Evolutionary conservation across 768 basidiomycete species (phyloP).

Genomic region (Termitomyces heimii): DNA sequence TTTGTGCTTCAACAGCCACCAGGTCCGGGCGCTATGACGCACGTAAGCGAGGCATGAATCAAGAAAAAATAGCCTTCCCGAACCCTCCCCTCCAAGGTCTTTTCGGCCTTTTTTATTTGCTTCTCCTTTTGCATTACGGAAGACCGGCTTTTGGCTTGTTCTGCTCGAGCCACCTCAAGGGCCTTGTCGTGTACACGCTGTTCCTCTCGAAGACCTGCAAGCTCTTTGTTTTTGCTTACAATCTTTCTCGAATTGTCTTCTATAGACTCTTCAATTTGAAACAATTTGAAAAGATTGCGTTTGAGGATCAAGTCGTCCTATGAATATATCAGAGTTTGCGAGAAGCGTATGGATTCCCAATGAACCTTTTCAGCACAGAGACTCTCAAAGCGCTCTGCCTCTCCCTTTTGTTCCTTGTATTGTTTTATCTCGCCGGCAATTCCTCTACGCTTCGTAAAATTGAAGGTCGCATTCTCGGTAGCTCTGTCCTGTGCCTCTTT

Average conservation of each 20-base stretch:
- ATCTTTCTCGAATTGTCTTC: slow-evolving; percentile 67
- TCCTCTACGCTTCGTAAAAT: slow-evolving; percentile 90
- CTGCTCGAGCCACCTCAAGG: slow-evolving; percentile 67
- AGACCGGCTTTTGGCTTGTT: slow-evolving; percentile 74
- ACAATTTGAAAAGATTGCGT: slow-evolving; percentile 83
- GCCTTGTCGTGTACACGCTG: slow-evolving; percentile 66
- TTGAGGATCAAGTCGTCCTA: slow-evolving; percentile 80
- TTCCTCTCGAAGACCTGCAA: slow-evolving; percentile 62
- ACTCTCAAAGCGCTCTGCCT: slow-evolving; percentile 83
- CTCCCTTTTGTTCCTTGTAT: slow-evolving; percentile 94
- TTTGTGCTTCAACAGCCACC: slow-evolving; percentile 79
- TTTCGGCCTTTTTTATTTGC: slow-evolving; percentile 86
- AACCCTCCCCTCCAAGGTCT: slow-evolving; percentile 79
- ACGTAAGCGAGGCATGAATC: neutral
- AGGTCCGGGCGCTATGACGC: slow-evolving; percentile 74
- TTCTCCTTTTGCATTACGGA: slow-evolving; percentile 81
- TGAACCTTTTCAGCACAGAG: slow-evolving; percentile 70
- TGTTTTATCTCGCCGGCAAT: slow-evolving; percentile 95
- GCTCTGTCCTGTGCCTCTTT: slow-evolving; percentile 85
- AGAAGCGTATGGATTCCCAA: neutral
- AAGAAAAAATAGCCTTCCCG: slow-evolving; percentile 6
- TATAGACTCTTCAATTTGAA: slow-evolving; percentile 82
- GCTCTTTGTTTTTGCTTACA: slow-evolving; percentile 63
- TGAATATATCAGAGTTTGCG: slow-evolving; percentile 3
- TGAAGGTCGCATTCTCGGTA: slow-evolving; percentile 91